Conservation (phyloP, 305 asterid species). For the Solanum hybrid region DNA sequence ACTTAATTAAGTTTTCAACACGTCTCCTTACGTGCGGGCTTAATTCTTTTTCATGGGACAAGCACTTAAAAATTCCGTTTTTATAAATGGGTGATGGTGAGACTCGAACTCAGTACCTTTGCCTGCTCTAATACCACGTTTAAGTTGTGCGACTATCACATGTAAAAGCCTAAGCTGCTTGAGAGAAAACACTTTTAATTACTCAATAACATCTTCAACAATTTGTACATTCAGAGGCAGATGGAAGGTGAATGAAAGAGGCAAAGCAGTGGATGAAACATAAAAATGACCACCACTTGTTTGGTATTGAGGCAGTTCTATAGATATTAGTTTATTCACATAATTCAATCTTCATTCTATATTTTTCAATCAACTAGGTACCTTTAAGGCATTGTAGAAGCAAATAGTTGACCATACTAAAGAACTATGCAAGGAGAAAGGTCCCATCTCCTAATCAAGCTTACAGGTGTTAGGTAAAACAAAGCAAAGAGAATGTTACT, state of each 20-base stretch:
- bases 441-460: neutral
- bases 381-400: neutral
- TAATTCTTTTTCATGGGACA: neutral
- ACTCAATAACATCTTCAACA: neutral
- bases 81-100: neutral
- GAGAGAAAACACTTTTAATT: neutral
- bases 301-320: neutral
- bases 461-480: neutral
- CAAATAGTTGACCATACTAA: neutral
- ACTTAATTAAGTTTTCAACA: neutral
- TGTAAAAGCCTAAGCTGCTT: neutral
- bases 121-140: neutral
- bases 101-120: neutral
- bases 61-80: neutral
- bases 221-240: neutral
- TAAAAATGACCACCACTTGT: neutral
- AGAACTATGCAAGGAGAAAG: neutral
- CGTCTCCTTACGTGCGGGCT: neutral
- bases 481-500: slow-evolving; percentile 9
- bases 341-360: neutral
- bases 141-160: neutral
- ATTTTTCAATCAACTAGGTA: neutral
- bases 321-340: neutral
- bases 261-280: neutral
- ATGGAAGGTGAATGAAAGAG: neutral